Conservation (phyloP, 208 protist species). For the Trypanosoma congolense region DNA sequence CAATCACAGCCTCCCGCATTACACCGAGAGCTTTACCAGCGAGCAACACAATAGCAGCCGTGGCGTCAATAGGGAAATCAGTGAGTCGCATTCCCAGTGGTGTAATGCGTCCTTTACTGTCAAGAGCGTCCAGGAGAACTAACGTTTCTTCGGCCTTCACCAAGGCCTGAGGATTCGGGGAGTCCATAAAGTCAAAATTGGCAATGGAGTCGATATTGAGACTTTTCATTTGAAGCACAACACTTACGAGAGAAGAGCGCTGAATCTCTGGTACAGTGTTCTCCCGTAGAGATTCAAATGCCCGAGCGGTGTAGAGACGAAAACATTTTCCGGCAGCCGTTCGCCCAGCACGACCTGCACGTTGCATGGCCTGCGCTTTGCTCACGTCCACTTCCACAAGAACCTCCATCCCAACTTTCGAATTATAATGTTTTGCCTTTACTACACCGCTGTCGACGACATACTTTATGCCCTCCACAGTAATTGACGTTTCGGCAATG, state of each 20-base stretch:
- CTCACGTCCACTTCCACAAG: slow-evolving; percentile 93
- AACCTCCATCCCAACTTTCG: slow-evolving; percentile 95
- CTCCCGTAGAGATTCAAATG: slow-evolving; percentile 94
- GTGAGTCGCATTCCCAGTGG: slow-evolving; percentile 92
- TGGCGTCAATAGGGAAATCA: slow-evolving; percentile 98
- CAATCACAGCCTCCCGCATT: slow-evolving; percentile 90
- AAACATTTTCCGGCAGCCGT: slow-evolving; percentile 97
- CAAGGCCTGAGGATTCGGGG: slow-evolving; percentile 87
- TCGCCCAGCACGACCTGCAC: slow-evolving; percentile 96
- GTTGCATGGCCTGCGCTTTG: slow-evolving; percentile 92
- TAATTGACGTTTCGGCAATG: slow-evolving; percentile 99
- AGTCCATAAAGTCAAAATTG: slow-evolving; percentile 99
- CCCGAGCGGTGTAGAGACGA: slow-evolving; percentile 94
- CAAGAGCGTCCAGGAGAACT: slow-evolving; percentile 91
- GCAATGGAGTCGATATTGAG: slow-evolving; percentile 96
- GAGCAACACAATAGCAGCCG: slow-evolving; percentile 95
- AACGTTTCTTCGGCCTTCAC: slow-evolving; percentile 91
- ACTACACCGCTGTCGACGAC: slow-evolving; percentile 98
- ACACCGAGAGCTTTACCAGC: slow-evolving; percentile 91
- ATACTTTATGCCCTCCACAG: slow-evolving; percentile 98
- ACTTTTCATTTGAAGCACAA: slow-evolving; percentile 95
- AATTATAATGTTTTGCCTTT: slow-evolving; percentile 98
- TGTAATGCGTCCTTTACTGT: slow-evolving; percentile 79
- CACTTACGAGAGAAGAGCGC: slow-evolving; percentile 96
- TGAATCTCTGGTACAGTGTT: slow-evolving; percentile 98